Evolutionary conservation across 805 yeast genomes (phyloP), one percentile per base, ranked within the genome.

Genomic region (Suhomyces pyralidae): DNA sequence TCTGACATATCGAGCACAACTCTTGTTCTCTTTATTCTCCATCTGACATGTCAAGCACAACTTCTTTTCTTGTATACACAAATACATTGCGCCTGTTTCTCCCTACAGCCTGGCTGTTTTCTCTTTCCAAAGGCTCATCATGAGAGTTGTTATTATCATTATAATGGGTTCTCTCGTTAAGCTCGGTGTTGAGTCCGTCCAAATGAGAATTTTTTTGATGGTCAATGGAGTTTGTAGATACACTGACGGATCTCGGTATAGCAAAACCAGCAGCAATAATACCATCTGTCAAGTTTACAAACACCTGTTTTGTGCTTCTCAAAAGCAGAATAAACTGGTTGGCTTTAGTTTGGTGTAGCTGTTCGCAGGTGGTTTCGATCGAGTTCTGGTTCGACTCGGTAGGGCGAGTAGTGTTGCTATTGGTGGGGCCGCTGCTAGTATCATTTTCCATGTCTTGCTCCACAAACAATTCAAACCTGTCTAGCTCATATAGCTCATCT

Each of bases 181-280:
- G 17, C 43, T 46, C 30, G n/a, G 43, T 38, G 17, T 46, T 38
- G 40, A 46, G 34, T 10, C 40, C 28, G 24, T 50, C 46, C 40
- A 54, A 38, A 14, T 54, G 54, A 51, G 58, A 42, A 58, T 53
- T 53, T 15, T 30, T 17, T 19, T 50, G 53, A 2, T 50, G 49
- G 15, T 55, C 56, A 5, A 43, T 36, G 1, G 57, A 45, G 25
- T 36, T 64, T 1, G 66, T 59, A 3, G 70, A 70, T 50, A 49
- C 68, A 59, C 76, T 71, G 30, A 78, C 76, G 0, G 85, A 78
- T 46, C 83, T 63, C 1, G 85, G 83, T 4, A 80, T 77, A 4
- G 84, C 83, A 57, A 83, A 67, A n/a, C 84, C 84, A 46, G 81
- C 79, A 12, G 82, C 80, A 48, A 83, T 81, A 15, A 81, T 70